phyloP scores from a whole-genome alignment of 164 flowering plant genomes.

The Umbilicus rupestris region DNA sequence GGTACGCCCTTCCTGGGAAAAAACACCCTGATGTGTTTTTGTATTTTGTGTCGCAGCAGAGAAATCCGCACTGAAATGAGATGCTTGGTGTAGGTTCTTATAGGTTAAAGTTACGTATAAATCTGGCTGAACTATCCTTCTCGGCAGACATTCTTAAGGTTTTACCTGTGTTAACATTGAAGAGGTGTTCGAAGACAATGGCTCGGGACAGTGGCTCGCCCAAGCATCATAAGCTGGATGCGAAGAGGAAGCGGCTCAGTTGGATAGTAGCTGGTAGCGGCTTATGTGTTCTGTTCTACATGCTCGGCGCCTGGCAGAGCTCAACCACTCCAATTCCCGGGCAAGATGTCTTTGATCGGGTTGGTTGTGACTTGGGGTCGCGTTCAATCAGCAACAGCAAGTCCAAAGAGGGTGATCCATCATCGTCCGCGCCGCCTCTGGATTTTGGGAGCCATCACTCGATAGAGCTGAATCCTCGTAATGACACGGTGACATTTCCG shows the following conservation, averaged over 20 bases:
- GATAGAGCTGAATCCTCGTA: constrained; percentile 30
- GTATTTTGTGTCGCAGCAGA: too few species aligned
- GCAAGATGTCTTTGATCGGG: constrained; percentile 23
- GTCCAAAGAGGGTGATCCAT: not conserved
- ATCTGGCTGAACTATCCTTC: too few species aligned
- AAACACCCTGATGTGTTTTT: too few species aligned
- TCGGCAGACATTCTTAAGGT: too few species aligned
- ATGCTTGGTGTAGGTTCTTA: too few species aligned
- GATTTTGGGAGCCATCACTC: constrained; percentile 76
- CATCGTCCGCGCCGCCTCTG: constrained; percentile 20
- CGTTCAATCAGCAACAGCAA: not conserved
- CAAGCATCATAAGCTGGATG: constrained; percentile 55
- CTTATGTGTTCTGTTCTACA: constrained; percentile 70
- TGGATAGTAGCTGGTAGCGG: constrained; percentile 66
- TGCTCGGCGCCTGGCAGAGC: constrained; percentile 76
- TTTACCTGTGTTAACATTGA: constrained; percentile 1
- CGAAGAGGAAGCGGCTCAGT: constrained; percentile 53
- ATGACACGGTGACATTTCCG: constrained; percentile 20
- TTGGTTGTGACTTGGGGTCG: constrained; percentile 22
- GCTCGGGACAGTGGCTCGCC: constrained; percentile 79
- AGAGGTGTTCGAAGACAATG: constrained; percentile 33
- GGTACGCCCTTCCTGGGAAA: too few species aligned
- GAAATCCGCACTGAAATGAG: too few species aligned
- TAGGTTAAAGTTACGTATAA: too few species aligned
- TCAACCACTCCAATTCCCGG: constrained; percentile 19